Conservation (phyloP, 2,329 filamentous ascomycete genomes). For the Alternaria incomplexa region DNA sequence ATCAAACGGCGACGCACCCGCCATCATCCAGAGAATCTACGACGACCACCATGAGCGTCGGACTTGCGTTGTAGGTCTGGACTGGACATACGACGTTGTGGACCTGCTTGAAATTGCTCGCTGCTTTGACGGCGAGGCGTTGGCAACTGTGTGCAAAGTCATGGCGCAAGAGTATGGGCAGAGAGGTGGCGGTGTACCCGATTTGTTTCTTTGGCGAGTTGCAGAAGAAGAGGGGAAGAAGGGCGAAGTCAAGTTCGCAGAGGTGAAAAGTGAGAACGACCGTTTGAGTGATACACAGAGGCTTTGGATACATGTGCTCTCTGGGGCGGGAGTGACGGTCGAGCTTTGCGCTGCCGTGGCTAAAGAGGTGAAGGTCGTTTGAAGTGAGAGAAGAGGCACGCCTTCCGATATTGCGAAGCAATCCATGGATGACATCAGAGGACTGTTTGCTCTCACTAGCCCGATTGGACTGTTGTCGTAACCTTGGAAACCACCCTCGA, state of each 20-base stretch:
- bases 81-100: conserved; percentile 83
- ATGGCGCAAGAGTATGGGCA: conserved; percentile 94
- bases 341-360: conserved; percentile 76
- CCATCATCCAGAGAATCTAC: conserved; percentile 72
- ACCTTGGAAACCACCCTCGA: neutral
- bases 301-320: conserved; percentile 94
- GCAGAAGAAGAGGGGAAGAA: conserved; percentile 28
- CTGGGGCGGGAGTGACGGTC: conserved; percentile 81
- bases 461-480: neutral
- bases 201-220: conserved; percentile 85
- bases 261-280: conserved; percentile 73
- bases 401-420: neutral
- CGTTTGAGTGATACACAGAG: conserved; percentile 93
- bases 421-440: neutral
- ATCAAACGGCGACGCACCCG: conserved; percentile 76
- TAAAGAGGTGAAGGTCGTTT: conserved; percentile 54
- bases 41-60: conserved; percentile 69
- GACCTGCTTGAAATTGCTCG: conserved; percentile 80
- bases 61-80: conserved; percentile 88
- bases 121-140: conserved; percentile 79
- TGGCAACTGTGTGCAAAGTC: conserved; percentile 88
- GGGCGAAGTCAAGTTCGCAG: conserved; percentile 74
- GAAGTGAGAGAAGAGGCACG: neutral
- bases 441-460: neutral
- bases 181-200: conserved; percentile 85